Evolutionary conservation across 495 filamentous ascomycete species (phyloP).

Genomic region (Penicillium canariense): DNA sequence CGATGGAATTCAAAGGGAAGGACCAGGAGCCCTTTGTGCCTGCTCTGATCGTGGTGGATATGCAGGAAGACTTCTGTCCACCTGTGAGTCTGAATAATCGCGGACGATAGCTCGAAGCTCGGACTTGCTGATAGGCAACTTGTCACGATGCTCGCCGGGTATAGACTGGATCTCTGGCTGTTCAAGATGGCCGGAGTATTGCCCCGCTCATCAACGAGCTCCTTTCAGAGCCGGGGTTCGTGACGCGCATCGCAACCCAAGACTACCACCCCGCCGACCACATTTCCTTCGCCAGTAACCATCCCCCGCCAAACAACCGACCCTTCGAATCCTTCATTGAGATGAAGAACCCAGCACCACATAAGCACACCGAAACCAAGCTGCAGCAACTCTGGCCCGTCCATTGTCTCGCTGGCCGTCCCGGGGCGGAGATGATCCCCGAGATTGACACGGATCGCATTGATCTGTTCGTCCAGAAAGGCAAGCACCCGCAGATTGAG

Average conservation of each 20-base stretch:
- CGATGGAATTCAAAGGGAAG: constrained; percentile 9
- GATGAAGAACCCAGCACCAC: constrained; percentile 62
- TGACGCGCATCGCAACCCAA: constrained; percentile 73
- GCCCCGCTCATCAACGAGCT: constrained; percentile 71
- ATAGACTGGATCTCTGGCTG: constrained; percentile 67
- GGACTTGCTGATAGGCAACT: constrained; percentile 14
- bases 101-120: constrained; percentile 5
- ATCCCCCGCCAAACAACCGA: constrained; percentile 59
- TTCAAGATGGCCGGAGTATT: constrained; percentile 67
- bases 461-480: constrained; percentile 73
- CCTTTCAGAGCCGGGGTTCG: constrained; percentile 65
- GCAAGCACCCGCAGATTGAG: constrained; percentile 68
- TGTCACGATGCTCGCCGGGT: neutral
- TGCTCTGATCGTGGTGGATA: constrained; percentile 75
- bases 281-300: constrained; percentile 86
- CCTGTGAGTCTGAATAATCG: constrained; percentile 52
- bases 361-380: constrained; percentile 60
- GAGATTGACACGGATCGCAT: constrained; percentile 64
- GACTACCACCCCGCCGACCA: constrained; percentile 86
- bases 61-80: constrained; percentile 96
- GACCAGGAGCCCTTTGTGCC: constrained; percentile 15
- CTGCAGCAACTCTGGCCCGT: constrained; percentile 78
- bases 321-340: constrained; percentile 63
- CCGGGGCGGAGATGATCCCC: constrained; percentile 70
- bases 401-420: constrained; percentile 77